These are phyloP conservation scores for Thymus mandschuricus DNA, from an alignment of 257 asterid genomes.

Conservation along the genomic window DNA sequence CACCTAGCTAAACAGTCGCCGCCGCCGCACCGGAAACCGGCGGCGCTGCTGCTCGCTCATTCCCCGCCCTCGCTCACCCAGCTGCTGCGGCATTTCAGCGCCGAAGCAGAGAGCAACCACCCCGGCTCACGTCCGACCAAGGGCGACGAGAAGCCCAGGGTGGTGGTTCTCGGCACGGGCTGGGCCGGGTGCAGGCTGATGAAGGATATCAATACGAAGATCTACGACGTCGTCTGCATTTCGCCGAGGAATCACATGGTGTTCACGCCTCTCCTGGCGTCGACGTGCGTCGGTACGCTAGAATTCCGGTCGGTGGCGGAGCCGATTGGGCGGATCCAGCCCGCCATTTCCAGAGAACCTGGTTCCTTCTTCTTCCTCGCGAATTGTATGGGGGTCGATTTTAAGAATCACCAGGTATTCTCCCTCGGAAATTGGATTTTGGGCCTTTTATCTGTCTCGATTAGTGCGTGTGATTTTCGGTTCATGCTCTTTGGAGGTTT, in stretches of 20 bases:
- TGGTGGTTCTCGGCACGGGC: constrained; percentile 93
- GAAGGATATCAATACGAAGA: constrained; percentile 73
- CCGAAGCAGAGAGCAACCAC: constrained; percentile 24
- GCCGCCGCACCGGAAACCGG: constrained; percentile 37
- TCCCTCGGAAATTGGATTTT: not conserved
- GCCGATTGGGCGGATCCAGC: constrained; percentile 92
- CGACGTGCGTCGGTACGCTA: constrained; percentile 98
- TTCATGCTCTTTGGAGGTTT: constrained; percentile 4
- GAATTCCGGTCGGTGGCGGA: constrained; percentile 99
- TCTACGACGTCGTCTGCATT: constrained; percentile 82
- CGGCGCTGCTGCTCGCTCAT: constrained; percentile 30
- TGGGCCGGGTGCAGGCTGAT: constrained; percentile 98
- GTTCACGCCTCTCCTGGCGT: constrained; percentile 93
- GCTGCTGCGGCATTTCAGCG: constrained; percentile 53
- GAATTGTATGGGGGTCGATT: constrained; percentile 72
- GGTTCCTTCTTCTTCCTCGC: constrained; percentile 90
- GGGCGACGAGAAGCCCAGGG: constrained; percentile 84
- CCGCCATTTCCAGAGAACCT: constrained; percentile 88
- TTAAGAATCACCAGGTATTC: constrained; percentile 68
- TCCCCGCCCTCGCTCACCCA: constrained; percentile 49
- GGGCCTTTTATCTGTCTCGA: not conserved
- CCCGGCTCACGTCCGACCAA: constrained; percentile 69
- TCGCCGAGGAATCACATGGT: constrained; percentile 99
- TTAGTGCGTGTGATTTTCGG: not conserved
- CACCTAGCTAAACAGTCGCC: constrained; percentile 48